phyloP scores from a whole-genome alignment of 345 rosid genomes.

The Crucihimalaya himalaica region DNA sequence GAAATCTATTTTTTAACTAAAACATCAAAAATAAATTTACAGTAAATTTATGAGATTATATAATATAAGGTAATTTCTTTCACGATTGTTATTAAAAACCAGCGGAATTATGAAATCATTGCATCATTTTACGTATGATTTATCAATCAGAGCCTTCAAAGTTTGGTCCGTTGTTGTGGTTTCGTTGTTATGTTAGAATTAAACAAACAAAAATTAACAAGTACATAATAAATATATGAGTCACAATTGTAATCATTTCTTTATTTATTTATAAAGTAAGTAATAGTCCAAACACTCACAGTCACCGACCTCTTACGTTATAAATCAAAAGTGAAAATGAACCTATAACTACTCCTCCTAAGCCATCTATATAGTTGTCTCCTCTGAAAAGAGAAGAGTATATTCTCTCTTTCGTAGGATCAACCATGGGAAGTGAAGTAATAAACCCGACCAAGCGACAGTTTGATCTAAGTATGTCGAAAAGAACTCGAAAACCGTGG shows the following conservation, averaged over 20 bases:
- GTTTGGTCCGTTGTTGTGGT: not conserved
- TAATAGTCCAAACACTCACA: slow-evolving; percentile 30
- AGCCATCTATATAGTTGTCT: slow-evolving; percentile 23
- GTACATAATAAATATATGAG: not conserved
- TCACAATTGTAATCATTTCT: slow-evolving; percentile 21
- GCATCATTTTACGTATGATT: not conserved
- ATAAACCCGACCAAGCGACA: slow-evolving; percentile 42
- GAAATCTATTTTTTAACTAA: not conserved
- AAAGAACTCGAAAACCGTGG: slow-evolving; percentile 70
- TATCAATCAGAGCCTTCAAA: not conserved
- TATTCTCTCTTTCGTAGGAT: not conserved
- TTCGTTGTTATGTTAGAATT: not conserved
- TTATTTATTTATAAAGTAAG: slow-evolving; percentile 28
- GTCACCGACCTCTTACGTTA: slow-evolving; percentile 29
- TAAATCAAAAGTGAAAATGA: slow-evolving; percentile 23
- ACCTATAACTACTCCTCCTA: slow-evolving; percentile 33
- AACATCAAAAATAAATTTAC: not conserved
- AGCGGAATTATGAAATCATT: too few species aligned
- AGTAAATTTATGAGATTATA: not conserved
- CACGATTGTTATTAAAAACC: not conserved
- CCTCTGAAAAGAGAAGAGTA: not conserved
- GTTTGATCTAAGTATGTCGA: slow-evolving; percentile 67
- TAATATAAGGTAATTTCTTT: not conserved
- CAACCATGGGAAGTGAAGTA: slow-evolving; percentile 50
- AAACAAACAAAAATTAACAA: not conserved